These are phyloP conservation scores for Breynia disticha DNA, from an alignment of 441 rosid genomes.

Conservation along the genomic window DNA sequence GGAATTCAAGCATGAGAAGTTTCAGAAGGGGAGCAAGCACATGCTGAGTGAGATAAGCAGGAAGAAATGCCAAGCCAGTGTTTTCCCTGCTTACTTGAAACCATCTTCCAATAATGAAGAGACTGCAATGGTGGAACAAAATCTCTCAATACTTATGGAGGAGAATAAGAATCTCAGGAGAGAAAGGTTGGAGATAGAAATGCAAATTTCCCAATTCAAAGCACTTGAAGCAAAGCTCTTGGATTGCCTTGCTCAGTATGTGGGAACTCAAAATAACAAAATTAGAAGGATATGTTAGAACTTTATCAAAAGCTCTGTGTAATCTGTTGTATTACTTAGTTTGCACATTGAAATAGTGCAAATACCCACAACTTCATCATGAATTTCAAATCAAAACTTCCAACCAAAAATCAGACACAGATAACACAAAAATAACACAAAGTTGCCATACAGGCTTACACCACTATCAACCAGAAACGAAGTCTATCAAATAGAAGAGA, in stretches of 20 bases:
- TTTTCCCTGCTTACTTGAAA: slow-evolving; percentile 35
- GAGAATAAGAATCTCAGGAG: slow-evolving; percentile 37
- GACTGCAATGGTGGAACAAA: slow-evolving; percentile 4
- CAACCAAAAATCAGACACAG: too few relatives aligned
- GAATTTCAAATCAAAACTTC: too few relatives aligned
- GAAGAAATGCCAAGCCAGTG: slow-evolving; percentile 38
- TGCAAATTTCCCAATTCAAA: slow-evolving; percentile 33
- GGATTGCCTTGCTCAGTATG: slow-evolving; percentile 30
- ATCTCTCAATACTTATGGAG: slow-evolving; percentile 14
- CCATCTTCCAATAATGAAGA: slow-evolving; percentile 18
- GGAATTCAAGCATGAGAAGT: slow-evolving; percentile 58
- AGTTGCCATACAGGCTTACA: too few relatives aligned
- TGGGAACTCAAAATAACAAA: slow-evolving; percentile 16
- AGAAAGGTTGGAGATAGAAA: slow-evolving; percentile 34
- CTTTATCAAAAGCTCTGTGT: too few relatives aligned
- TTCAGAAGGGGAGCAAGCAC: slow-evolving; percentile 33
- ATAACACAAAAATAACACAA: too few relatives aligned
- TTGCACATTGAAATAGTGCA: too few relatives aligned
- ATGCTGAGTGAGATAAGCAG: slow-evolving; percentile 39
- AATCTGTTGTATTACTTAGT: too few relatives aligned
- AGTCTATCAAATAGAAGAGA: too few relatives aligned
- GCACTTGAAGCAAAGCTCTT: slow-evolving; percentile 32
- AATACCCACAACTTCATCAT: too few relatives aligned
- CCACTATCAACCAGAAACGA: too few relatives aligned
- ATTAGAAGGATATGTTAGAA: slow-evolving; percentile 18